A percentile compares a stretch with the other conserved stretches of the same genome.
Evolutionary conservation across 257 asterid species (phyloP).

Genomic region (Rehmannia glutinosa): DNA sequence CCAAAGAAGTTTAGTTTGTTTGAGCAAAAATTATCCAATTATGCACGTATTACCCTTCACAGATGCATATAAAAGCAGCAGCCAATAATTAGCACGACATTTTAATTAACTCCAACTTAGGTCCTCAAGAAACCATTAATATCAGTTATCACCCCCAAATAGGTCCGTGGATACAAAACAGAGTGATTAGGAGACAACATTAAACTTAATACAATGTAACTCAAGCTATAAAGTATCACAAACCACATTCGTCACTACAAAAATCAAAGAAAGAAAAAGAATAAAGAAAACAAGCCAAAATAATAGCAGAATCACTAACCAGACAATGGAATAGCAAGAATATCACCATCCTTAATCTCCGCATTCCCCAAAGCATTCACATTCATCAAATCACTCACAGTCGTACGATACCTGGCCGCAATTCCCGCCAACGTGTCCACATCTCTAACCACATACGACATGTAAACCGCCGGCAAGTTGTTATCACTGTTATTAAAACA

Average conservation of each 20-base stretch:
- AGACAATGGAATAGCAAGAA: constrained; percentile 83
- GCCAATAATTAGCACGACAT: too few species aligned
- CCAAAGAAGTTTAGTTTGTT: too few species aligned
- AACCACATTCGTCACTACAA: background rate
- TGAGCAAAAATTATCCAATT: too few species aligned
- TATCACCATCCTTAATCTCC: constrained; percentile 71
- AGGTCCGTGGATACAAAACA: too few species aligned
- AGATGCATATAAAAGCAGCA: too few species aligned
- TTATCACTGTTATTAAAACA: constrained; percentile 84
- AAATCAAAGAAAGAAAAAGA: background rate
- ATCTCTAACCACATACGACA: constrained; percentile 70
- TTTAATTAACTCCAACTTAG: too few species aligned
- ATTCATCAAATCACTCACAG: constrained; percentile 81
- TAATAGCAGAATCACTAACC: constrained; percentile 34
- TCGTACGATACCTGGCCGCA: constrained; percentile 65
- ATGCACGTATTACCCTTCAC: too few species aligned
- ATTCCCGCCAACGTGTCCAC: constrained; percentile 73
- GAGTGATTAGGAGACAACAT: too few species aligned
- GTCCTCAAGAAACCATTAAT: too few species aligned
- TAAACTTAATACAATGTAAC: too few species aligned
- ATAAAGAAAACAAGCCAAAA: background rate
- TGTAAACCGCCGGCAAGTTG: constrained; percentile 72
- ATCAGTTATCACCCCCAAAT: too few species aligned
- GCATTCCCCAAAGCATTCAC: constrained; percentile 67
- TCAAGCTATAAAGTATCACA: background rate